Evolutionary conservation across 495 filamentous ascomycete genomes (phyloP), one percentile per base, ranked within the genome.

Genomic region (Astrothelium subdiscretum): DNA sequence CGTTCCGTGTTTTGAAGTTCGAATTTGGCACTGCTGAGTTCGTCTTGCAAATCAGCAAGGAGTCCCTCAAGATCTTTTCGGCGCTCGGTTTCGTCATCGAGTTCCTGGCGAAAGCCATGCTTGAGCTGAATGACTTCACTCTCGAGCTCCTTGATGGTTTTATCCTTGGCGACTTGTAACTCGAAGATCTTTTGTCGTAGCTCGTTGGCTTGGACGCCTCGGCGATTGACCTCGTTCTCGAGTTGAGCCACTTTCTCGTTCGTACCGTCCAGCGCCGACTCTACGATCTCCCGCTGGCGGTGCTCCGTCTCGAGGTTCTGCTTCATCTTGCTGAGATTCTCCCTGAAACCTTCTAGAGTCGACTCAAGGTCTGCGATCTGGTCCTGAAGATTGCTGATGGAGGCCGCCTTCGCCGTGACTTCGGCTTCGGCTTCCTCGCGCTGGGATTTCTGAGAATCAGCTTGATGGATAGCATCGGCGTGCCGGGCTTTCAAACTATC

Each of bases 171-270:
- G 51, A 64, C 58, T 62, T 75, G 73, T 1, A 71, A 29, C 42
- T 68, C 54, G 64, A 73, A 72, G 15, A 73, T 65, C 63, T 73
- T 75, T 43, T 66, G 65, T 31, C 73, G 73, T 22, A 75, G 61
- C 57, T 73, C 68, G 42, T 75, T 75, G 20, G 72, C 72, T 58
- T 71, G 63, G 43, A 69, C 60, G 51, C 73, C 72, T n/a, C 60
- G 60, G n/a, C 63, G 52, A 18, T 69, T 66, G 12, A 75, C 58
- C 26, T 65, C 63, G 11, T 52, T 8, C 4, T 69, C 65, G 11
- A 75, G 67, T 27, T 64, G 58, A 0, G 65, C 62, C 31, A 75
- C 62, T 13, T 65, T 11, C 4, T 59, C 62, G 48, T 71, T 70
- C 12, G 62, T 48, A 3, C 68, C 65, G 27, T 72, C 71, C 2